Percentiles rank a stretch among this genome's conserved stretches.
phyloP scores from a whole-genome alignment of 192 early-diverging fungal species.

The Coemansia sp. region DNA sequence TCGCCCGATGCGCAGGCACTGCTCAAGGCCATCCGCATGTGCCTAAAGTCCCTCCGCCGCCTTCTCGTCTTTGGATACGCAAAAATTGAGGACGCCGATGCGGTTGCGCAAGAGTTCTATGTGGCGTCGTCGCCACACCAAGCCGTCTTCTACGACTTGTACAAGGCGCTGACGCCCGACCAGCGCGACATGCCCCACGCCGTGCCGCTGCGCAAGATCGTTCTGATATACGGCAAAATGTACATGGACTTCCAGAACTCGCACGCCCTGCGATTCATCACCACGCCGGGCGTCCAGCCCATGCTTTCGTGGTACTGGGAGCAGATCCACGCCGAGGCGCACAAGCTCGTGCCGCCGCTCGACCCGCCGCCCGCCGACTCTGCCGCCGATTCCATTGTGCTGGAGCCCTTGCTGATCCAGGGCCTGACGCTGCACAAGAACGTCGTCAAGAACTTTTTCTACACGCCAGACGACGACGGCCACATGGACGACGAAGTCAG shows the following conservation, averaged over 20 bases:
- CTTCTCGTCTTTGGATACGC: slow-evolving; percentile 75
- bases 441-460: slow-evolving; percentile 46
- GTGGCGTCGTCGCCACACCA: slow-evolving; percentile 28
- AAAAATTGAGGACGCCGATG: slow-evolving; percentile 40
- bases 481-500: slow-evolving; percentile 50
- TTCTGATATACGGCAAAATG: slow-evolving; percentile 72
- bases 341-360: slow-evolving; percentile 22
- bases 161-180: slow-evolving; percentile 14
- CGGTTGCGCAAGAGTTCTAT: slow-evolving; percentile 31
- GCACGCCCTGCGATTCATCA: slow-evolving; percentile 65
- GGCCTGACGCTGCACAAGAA: slow-evolving; percentile 59
- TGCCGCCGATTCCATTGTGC: slow-evolving; percentile 1
- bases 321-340: slow-evolving; percentile 40
- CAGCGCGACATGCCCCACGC: slow-evolving; percentile 12
- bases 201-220: slow-evolving; percentile 52
- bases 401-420: slow-evolving; percentile 73
- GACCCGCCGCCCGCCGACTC: not conserved
- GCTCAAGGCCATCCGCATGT: slow-evolving; percentile 63
- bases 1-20: slow-evolving; percentile 13
- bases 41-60: slow-evolving; percentile 73
- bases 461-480: slow-evolving; percentile 21
- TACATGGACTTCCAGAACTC: slow-evolving; percentile 71
- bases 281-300: slow-evolving; percentile 58
- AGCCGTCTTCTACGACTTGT: slow-evolving; percentile 39
- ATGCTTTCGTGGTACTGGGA: slow-evolving; percentile 78